Conservation (phyloP, 2,329 filamentous ascomycete genomes). For the Venturia nashicola region DNA sequence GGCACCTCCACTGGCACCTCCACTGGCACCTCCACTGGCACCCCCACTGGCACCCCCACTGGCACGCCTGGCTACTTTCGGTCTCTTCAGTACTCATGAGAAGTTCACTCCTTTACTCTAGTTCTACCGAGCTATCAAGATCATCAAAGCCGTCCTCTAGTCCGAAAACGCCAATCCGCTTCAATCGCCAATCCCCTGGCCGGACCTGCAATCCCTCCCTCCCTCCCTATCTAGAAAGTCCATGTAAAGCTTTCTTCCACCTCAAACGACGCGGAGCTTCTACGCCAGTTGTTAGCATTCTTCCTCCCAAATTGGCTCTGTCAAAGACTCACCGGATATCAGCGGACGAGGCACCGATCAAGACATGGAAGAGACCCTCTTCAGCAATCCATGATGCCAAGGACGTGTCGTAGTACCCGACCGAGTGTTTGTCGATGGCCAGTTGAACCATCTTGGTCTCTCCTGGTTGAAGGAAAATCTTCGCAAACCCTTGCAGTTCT, state of each 20-base stretch:
- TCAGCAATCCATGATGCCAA: slow-evolving; percentile 52
- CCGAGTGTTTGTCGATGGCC: slow-evolving; percentile 32
- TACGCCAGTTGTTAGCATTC: slow-evolving; percentile 16
- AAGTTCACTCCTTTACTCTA: too few relatives aligned
- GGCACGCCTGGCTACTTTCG: too few relatives aligned
- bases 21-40: too few relatives aligned
- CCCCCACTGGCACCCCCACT: too few relatives aligned
- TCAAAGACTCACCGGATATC: slow-evolving; percentile 46
- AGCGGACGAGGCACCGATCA: slow-evolving; percentile 48
- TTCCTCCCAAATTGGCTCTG: not conserved
- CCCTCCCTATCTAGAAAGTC: slow-evolving; percentile 38
- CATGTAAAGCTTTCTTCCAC: slow-evolving; percentile 55
- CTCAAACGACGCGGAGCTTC: slow-evolving; percentile 39
- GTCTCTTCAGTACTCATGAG: too few relatives aligned
- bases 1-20: too few relatives aligned
- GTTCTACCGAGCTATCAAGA: not conserved
- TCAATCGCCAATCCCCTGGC: not conserved
- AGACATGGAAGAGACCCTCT: slow-evolving; percentile 47
- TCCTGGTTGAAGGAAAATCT: slow-evolving; percentile 24
- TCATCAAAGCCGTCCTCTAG: not conserved
- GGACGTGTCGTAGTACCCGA: slow-evolving; percentile 50
- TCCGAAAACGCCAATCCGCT: not conserved
- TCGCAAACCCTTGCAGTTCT: slow-evolving; percentile 56
- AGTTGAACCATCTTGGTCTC: slow-evolving; percentile 23
- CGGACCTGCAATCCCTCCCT: not conserved